Conservation (phyloP, 2,329 filamentous ascomycete genomes). For the Ophiostoma novo-ulmi region DNA sequence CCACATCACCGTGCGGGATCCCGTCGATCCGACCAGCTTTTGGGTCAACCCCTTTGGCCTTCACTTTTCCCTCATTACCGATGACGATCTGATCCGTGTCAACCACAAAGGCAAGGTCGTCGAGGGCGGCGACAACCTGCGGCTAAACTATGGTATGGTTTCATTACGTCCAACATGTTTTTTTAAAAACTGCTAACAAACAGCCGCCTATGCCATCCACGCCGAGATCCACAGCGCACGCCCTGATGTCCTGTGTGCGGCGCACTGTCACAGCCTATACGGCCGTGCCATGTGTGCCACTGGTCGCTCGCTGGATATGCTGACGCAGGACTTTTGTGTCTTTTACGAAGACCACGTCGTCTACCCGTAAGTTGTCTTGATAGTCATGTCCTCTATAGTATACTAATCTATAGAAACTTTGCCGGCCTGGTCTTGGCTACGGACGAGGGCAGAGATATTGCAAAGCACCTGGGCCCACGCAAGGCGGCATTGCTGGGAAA, state of each 20-base stretch:
- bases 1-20: constrained; percentile 57
- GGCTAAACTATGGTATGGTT: constrained; percentile 42
- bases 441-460: constrained; percentile 52
- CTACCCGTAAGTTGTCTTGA: constrained; percentile 36
- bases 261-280: constrained; percentile 52
- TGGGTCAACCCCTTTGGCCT: constrained; percentile 58
- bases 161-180: background rate
- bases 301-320: constrained; percentile 52
- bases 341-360: constrained; percentile 54
- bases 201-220: constrained; percentile 56
- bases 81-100: constrained; percentile 54
- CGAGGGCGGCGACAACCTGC: constrained; percentile 46
- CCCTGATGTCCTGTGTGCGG: constrained; percentile 52
- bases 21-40: constrained; percentile 50
- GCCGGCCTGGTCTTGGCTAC: constrained; percentile 54
- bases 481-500: constrained; percentile 54
- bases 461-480: constrained; percentile 39
- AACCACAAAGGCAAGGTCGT: constrained; percentile 51
- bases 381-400: background rate
- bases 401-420: constrained; percentile 37
- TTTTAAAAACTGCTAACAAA: background rate
- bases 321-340: constrained; percentile 52
- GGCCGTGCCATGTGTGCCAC: constrained; percentile 56
- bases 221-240: constrained; percentile 52
- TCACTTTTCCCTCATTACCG: constrained; percentile 55